Conservation (phyloP, 1,139 yeast species). For the Yamadazyma pseudoaaseri region DNA sequence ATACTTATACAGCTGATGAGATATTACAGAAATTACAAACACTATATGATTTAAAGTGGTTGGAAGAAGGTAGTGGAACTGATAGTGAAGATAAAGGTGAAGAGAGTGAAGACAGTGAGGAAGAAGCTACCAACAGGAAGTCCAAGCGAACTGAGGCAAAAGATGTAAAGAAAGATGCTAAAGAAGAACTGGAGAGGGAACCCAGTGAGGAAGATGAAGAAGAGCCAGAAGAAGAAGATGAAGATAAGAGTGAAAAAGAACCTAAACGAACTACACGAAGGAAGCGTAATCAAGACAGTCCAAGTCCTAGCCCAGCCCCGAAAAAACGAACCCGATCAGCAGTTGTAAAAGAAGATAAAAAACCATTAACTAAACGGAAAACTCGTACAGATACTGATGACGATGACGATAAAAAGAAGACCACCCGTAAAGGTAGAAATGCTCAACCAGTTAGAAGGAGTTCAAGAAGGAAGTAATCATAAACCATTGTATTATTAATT, state of each 20-base stretch:
- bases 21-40: conserved; percentile 54
- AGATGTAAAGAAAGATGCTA: conserved; percentile 16
- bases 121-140: not conserved
- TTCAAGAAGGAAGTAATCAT: conserved; percentile 20
- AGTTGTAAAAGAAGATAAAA: conserved; percentile 7
- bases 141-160: not conserved
- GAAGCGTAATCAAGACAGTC: conserved; percentile 1
- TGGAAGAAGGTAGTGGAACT: conserved; percentile 51
- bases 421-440: conserved; percentile 19
- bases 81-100: conserved; percentile 16
- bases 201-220: conserved; percentile 1
- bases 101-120: not conserved
- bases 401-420: conserved; percentile 8
- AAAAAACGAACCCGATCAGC: conserved; percentile 13
- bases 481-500: not conserved
- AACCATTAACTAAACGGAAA: conserved; percentile 6
- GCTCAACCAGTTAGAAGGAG: conserved; percentile 23
- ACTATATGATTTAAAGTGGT: conserved; percentile 34
- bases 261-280: conserved; percentile 1
- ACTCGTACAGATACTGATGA: conserved; percentile 7
- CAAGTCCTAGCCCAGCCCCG: conserved; percentile 2
- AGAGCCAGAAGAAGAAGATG: conserved; percentile 4
- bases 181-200: not conserved
- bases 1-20: conserved; percentile 35
- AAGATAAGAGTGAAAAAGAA: conserved; percentile 7